These are phyloP conservation scores for Beauveria sp. DNA, from an alignment of 2,329 filamentous ascomycete species.

Conservation along the genomic window DNA sequence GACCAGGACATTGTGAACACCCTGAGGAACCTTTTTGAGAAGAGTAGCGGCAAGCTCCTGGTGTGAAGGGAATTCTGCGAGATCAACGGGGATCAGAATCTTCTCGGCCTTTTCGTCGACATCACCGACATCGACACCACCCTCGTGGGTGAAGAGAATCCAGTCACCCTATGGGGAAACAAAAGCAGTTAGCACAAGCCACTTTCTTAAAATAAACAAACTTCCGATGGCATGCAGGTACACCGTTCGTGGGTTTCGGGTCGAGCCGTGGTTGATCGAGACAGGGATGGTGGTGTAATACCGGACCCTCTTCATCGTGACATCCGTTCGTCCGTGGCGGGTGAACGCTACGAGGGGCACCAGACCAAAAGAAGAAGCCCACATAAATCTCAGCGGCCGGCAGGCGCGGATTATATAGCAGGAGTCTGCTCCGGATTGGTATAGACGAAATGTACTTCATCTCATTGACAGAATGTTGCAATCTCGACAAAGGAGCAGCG, in stretches of 20 bases:
- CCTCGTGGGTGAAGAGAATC: constrained; percentile 99
- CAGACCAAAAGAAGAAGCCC: constrained; percentile 10
- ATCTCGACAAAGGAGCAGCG: neutral
- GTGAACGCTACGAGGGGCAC: constrained; percentile 20
- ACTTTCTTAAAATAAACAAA: neutral
- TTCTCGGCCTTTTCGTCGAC: constrained; percentile 99
- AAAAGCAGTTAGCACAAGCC: constrained; percentile 27
- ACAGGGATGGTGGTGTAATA: constrained; percentile 4
- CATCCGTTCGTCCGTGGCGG: constrained; percentile 32
- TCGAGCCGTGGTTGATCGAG: constrained; percentile 8
- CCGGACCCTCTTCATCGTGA: constrained; percentile 24
- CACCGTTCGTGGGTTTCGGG: constrained; percentile 9
- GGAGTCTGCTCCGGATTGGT: neutral
- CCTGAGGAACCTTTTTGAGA: constrained; percentile 87
- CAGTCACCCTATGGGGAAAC: constrained; percentile 70
- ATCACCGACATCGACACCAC: constrained; percentile 98
- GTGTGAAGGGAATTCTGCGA: constrained; percentile 91
- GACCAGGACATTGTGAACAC: constrained; percentile 94
- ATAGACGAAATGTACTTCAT: neutral
- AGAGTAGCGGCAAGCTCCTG: constrained; percentile 80
- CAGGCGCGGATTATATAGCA: neutral
- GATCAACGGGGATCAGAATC: constrained; percentile 92
- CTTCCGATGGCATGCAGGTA: constrained; percentile 7
- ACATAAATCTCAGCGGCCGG: constrained; percentile 5
- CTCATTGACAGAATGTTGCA: neutral